Percentiles rank a stretch among this genome's conserved stretches.
phyloP scores from a whole-genome alignment of 768 basidiomycete genomes.

The Crucibulum laeve region DNA sequence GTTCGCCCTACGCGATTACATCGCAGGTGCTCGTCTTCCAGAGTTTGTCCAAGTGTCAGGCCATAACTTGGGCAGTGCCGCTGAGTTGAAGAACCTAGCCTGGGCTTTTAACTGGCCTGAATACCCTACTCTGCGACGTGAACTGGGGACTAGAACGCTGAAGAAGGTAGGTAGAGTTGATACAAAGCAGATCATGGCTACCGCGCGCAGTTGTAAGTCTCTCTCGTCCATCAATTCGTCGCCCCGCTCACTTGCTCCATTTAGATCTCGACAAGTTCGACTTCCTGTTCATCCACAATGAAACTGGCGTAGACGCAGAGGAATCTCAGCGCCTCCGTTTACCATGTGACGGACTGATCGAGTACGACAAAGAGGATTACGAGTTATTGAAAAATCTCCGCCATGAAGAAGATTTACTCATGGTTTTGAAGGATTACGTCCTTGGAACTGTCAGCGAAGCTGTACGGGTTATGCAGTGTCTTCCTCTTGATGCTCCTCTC shows the following conservation, averaged over 20 bases:
- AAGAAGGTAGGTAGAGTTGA: not conserved
- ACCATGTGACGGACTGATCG: slow-evolving; percentile 7
- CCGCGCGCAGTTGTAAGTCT: not conserved
- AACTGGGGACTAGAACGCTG: not conserved
- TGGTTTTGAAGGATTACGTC: slow-evolving; percentile 13
- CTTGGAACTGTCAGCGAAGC: slow-evolving; percentile 14
- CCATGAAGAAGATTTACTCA: slow-evolving; percentile 13
- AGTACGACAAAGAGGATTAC: slow-evolving; percentile 11
- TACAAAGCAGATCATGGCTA: not conserved
- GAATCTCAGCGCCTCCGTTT: slow-evolving; percentile 10
- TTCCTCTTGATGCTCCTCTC: slow-evolving; percentile 5
- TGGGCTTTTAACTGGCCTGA: not conserved
- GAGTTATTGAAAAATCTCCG: slow-evolving; percentile 11
- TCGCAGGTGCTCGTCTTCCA: no score
- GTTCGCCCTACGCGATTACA: no score
- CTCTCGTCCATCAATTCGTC: not conserved
- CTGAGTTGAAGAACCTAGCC: not conserved
- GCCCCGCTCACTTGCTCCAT: not conserved
- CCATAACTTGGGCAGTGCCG: not conserved
- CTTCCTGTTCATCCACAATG: slow-evolving; percentile 4
- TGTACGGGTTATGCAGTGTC: slow-evolving; percentile 9
- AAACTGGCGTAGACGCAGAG: slow-evolving; percentile 4
- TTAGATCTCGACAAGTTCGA: slow-evolving; percentile 1
- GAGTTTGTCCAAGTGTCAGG: not conserved
- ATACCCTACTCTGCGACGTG: not conserved